A percentile compares a stretch with the other conserved stretches of the same genome.
phyloP scores from a whole-genome alignment of 257 asterid species.

The Solanum etuberosum region DNA sequence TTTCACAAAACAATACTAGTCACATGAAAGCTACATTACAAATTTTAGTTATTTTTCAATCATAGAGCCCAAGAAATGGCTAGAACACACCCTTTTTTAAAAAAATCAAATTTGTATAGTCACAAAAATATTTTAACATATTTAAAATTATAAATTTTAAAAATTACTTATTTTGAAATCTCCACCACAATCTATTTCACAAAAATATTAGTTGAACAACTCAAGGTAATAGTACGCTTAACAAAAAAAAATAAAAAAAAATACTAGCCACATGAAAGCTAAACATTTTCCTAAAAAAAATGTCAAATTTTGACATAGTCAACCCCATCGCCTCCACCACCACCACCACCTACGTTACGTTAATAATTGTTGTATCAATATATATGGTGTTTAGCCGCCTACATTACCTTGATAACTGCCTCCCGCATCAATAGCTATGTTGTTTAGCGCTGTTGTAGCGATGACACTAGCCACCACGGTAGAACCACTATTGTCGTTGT shows the following conservation, averaged over 20 bases:
- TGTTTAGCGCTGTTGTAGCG: not conserved
- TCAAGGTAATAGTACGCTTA: not conserved
- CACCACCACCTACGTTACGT: not conserved
- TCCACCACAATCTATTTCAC: not conserved
- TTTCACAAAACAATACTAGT: not conserved
- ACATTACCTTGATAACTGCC: not conserved
- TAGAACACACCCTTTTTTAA: too few species aligned
- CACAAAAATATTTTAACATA: too few species aligned
- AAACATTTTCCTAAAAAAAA: not conserved
- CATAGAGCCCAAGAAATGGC: too few species aligned
- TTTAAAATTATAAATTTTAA: too few species aligned
- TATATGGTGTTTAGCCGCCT: not conserved
- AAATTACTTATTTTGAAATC: not conserved
- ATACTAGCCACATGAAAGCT: not conserved
- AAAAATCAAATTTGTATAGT: too few species aligned
- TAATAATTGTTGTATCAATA: not conserved
- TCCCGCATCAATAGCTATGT: not conserved
- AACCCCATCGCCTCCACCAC: not conserved
- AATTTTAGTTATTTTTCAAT: too few species aligned
- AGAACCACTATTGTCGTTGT: not conserved
- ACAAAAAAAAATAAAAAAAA: not conserved
- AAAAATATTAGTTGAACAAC: not conserved
- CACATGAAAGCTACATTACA: too few species aligned
- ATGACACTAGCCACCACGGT: not conserved
- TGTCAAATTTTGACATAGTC: not conserved